These are phyloP conservation scores for Henckelia pumila DNA, from an alignment of 257 asterid species.

Conservation along the genomic window DNA sequence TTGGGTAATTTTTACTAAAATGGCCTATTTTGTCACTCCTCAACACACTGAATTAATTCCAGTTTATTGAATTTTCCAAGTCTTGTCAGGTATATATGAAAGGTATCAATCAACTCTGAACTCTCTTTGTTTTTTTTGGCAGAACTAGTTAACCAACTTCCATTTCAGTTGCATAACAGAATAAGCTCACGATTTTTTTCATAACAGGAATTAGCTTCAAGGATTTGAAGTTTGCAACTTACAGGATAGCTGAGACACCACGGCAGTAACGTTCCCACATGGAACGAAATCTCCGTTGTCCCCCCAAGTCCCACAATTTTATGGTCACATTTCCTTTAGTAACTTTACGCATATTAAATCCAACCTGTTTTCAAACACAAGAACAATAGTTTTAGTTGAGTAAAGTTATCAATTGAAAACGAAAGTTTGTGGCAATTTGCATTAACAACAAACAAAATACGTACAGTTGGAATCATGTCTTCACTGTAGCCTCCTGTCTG, in stretches of 20 bases:
- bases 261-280: slow-evolving; percentile 99
- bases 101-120: too few relatives aligned
- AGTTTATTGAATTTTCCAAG: too few relatives aligned
- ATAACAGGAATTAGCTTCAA: background rate
- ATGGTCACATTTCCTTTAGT: slow-evolving; percentile 93
- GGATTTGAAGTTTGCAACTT: slow-evolving; percentile 25
- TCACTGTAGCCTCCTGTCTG: slow-evolving; percentile 96
- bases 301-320: slow-evolving; percentile 97
- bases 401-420: background rate
- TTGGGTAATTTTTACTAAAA: too few relatives aligned
- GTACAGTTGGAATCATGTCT: slow-evolving; percentile 94
- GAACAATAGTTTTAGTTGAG: slow-evolving; percentile 18
- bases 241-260: slow-evolving; percentile 91
- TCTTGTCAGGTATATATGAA: too few relatives aligned
- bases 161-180: too few relatives aligned
- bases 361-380: slow-evolving; percentile 51
- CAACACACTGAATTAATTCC: too few relatives aligned
- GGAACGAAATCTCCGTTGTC: slow-evolving; percentile 84
- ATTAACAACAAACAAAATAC: slow-evolving; percentile 32
- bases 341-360: slow-evolving; percentile 98
- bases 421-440: background rate
- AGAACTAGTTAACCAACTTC: too few relatives aligned
- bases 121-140: too few relatives aligned
- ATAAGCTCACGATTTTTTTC: background rate
- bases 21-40: too few relatives aligned